Evolutionary conservation across 2,329 filamentous ascomycete species (phyloP).

Genomic region (Microcera coccophila): DNA sequence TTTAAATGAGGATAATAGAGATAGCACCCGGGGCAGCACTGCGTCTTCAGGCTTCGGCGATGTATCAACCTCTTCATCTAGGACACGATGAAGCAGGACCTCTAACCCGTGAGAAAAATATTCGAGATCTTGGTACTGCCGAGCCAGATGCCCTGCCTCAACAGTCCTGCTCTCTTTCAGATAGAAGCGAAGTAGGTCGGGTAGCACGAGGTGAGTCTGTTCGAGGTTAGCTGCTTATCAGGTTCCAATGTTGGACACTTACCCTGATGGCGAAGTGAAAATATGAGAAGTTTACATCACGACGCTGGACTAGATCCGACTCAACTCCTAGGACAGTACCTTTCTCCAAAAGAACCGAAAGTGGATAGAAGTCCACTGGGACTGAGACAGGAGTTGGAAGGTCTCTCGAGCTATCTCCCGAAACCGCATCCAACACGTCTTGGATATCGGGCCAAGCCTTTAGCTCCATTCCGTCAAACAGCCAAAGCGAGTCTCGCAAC

Average conservation of each 20-base stretch:
- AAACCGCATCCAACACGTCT: constrained; percentile 71
- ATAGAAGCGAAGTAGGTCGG: constrained; percentile 78
- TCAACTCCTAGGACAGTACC: constrained; percentile 88
- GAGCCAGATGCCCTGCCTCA: constrained; percentile 75
- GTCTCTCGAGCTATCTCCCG: constrained; percentile 62
- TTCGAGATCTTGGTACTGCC: constrained; percentile 79
- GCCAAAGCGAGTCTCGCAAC: constrained; percentile 86
- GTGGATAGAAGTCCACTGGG: constrained; percentile 89
- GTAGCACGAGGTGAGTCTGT: constrained; percentile 88
- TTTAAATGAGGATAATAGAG: constrained; percentile 66
- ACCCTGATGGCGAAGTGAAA: constrained; percentile 85
- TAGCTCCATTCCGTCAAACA: constrained; percentile 83
- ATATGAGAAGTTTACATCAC: constrained; percentile 86
- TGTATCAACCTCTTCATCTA: constrained; percentile 89
- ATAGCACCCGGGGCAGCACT: constrained; percentile 60
- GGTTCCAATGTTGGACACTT: constrained; percentile 34
- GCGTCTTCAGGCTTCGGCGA: constrained; percentile 60
- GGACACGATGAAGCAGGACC: constrained; percentile 83
- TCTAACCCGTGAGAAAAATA: constrained; percentile 95
- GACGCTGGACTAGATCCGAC: constrained; percentile 85
- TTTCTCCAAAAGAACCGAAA: constrained; percentile 83
- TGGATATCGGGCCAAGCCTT: constrained; percentile 87
- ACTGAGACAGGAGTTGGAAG: constrained; percentile 72
- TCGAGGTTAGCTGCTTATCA: constrained; percentile 6
- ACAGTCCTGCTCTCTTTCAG: constrained; percentile 71